Base-by-base conservation (phyloP, 1,284 basidiomycete species). In the Schizopora paradoxa region DNA sequence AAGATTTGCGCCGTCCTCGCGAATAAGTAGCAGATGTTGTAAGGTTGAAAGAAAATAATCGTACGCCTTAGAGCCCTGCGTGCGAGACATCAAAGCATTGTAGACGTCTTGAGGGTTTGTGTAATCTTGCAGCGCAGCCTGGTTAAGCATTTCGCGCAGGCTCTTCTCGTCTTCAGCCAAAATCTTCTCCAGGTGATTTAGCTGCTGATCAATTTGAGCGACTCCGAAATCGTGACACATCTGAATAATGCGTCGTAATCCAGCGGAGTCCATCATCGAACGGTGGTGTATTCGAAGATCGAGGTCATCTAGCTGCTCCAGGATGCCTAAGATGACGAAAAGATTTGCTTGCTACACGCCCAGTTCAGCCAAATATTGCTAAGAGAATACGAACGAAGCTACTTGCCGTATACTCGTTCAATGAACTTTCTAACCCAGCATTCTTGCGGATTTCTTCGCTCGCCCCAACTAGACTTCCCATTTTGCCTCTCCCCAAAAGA, bases 401-500 rank as follows among this genome's bases (percentile, higher is more conserved):
- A 70, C 83, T 61, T 56, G 94, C 86, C 59, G 86, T 84, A 56
- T 91, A 94, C 47, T 94, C 91, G 53, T 86, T 85, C 49, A 93
- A 64, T 33, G 75, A 78, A 29, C 71, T 76, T 51, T 86, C 81
- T 33, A 74, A 70, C 39, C 79, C 82, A 35, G 74, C 79, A 36
- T 73, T 70, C 54, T 77, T 80, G 59, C 76, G 81, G 48, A 95
- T 77, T 52, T 96, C 91, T 27, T 94, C 89, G 55, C 91, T 94
- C 6, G 91, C 90, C 2, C 96, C 95, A 6, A 99, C 95, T 39
- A 89, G 66, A 60, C 88, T 95, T 2, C 95, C 95, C 91, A 98
- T 95, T 62, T 84, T 87, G 1, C 96, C 95, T 49, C 92, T 71
- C 1, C 93, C 92, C 36, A 82, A 77, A 10, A 98, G 73, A 4